Conservation (phyloP, 768 basidiomycete genomes). For the Rhodotorula babjevae region DNA sequence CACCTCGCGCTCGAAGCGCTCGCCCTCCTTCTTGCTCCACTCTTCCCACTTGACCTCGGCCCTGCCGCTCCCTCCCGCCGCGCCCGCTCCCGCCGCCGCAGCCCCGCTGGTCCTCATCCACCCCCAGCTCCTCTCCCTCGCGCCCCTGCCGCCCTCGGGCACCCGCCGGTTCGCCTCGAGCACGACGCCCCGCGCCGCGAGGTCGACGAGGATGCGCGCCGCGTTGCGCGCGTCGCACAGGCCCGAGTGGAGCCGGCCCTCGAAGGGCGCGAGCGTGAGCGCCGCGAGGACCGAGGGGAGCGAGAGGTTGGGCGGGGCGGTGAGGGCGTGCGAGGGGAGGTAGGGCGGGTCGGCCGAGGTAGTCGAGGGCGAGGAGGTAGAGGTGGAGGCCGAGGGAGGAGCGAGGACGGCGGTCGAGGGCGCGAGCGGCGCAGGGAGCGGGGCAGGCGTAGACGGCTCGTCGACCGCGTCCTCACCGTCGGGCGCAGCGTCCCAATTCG, state of each 20-base stretch:
- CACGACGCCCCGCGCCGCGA: constrained; percentile 55
- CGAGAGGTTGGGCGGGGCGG: constrained; percentile 53
- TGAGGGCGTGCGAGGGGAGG: constrained; percentile 19
- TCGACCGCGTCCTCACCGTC: neutral
- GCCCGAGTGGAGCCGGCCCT: constrained; percentile 80
- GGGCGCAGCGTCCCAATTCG: neutral
- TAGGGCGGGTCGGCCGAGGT: neutral
- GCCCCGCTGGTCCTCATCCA: constrained; percentile 21
- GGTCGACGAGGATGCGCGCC: constrained; percentile 69
- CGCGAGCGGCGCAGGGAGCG: neutral
- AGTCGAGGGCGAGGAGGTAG: neutral
- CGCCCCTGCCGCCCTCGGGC: constrained; percentile 29
- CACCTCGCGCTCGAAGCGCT: too few relatives aligned
- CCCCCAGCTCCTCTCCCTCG: constrained; percentile 29
- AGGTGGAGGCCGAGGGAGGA: neutral
- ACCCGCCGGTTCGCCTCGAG: constrained; percentile 28
- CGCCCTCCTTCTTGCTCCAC: too few relatives aligned
- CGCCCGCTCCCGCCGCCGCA: too few relatives aligned
- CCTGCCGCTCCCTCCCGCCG: too few relatives aligned
- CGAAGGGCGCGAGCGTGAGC: constrained; percentile 68
- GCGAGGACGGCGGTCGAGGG: neutral
- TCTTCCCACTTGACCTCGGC: too few relatives aligned
- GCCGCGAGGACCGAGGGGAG: constrained; percentile 68
- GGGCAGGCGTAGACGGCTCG: neutral
- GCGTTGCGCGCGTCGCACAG: constrained; percentile 91